Percentiles rank a stretch among this genome's conserved stretches.
Evolutionary conservation across 306 rosid genomes (phyloP).

Genomic region (Fragaria iinumae): DNA sequence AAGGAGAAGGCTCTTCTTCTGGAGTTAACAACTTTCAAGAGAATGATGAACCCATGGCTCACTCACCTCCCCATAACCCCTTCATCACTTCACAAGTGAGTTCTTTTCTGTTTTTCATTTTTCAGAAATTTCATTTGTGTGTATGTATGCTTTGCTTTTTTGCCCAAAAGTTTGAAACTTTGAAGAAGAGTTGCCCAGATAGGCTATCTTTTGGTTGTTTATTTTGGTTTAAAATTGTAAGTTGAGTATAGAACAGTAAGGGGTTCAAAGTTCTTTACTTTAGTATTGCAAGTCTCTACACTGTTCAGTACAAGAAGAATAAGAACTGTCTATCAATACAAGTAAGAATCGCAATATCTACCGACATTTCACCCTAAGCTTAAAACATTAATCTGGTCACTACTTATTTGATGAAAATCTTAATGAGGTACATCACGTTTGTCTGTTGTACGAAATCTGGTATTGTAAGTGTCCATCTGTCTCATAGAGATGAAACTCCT

Average conservation of each 20-base stretch:
- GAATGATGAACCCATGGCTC: slow-evolving; percentile 28
- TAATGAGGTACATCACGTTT: background rate
- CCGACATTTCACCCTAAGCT: background rate
- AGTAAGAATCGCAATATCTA: background rate
- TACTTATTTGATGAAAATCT: background rate
- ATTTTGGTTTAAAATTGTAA: background rate
- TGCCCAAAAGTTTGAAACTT: background rate
- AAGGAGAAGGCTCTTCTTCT: slow-evolving; percentile 40
- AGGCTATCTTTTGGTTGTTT: background rate
- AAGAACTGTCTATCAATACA: background rate
- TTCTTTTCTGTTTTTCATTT: background rate
- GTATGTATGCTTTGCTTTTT: background rate
- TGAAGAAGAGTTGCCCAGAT: slow-evolving; percentile 8
- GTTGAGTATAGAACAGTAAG: background rate
- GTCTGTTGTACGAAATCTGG: background rate
- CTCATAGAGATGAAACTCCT: slow-evolving; percentile 1
- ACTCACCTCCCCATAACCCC: slow-evolving; percentile 19
- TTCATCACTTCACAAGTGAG: slow-evolving; percentile 29
- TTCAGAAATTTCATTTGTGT: slow-evolving; percentile 7
- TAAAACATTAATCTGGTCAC: background rate
- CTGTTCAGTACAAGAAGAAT: background rate
- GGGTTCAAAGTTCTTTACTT: slow-evolving; percentile 18
- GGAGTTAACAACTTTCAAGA: slow-evolving; percentile 28
- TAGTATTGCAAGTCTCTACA: background rate
- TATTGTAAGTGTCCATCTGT: background rate